phyloP scores from a whole-genome alignment of 306 rosid species.

The Prunus salicina region DNA sequence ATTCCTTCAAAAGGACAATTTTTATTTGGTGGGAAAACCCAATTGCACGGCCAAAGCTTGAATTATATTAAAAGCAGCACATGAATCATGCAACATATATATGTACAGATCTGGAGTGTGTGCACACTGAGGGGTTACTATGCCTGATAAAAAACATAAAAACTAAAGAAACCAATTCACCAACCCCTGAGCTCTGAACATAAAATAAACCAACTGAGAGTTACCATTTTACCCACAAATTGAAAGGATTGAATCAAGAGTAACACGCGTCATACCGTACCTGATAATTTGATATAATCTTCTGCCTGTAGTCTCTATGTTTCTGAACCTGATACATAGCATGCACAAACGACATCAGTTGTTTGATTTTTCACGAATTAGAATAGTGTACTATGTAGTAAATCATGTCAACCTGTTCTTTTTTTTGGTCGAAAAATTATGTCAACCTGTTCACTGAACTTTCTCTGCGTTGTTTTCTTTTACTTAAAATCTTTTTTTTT shows the following conservation, averaged over 20 bases:
- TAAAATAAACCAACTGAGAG: background rate
- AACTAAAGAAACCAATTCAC: background rate
- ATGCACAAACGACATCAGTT: background rate
- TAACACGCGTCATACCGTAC: conserved; percentile 35
- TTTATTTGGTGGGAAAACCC: background rate
- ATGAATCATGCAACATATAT: no score
- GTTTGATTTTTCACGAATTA: background rate
- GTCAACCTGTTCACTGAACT: background rate
- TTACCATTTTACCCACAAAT: background rate
- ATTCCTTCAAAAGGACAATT: background rate
- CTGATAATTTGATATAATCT: conserved; percentile 56
- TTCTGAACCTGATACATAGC: conserved; percentile 58
- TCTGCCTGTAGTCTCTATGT: conserved; percentile 74
- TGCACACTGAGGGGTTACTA: no score
- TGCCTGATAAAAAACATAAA: no score
- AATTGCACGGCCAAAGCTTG: background rate
- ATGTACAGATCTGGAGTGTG: no score
- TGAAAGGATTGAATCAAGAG: background rate
- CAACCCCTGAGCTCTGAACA: background rate
- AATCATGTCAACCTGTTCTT: background rate
- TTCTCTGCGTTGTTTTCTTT: background rate
- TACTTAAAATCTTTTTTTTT: background rate
- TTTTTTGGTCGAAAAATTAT: background rate
- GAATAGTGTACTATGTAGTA: background rate
- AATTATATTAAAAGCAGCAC: background rate